A percentile compares a stretch with the other conserved stretches of the same genome.
phyloP scores from a whole-genome alignment of 2,329 filamentous ascomycete genomes.

The Zopfia rhizophila region DNA sequence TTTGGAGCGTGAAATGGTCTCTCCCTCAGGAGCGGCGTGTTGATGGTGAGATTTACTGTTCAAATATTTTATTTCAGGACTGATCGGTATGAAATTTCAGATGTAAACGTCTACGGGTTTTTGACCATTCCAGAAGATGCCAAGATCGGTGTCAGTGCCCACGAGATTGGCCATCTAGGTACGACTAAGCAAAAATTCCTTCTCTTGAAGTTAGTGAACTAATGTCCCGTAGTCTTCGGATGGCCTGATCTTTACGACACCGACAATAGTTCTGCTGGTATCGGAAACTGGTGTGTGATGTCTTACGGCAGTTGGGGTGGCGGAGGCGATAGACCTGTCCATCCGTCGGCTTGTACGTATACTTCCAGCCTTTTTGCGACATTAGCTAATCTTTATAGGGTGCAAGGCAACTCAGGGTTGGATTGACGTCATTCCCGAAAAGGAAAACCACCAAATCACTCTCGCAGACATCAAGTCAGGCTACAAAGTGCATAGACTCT shows the following conservation, averaged over 20 bases:
- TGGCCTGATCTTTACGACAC: conserved; percentile 41
- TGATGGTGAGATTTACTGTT: conserved; percentile 12
- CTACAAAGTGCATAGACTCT: conserved; percentile 30
- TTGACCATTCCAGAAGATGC: conserved; percentile 35
- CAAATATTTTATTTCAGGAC: conserved; percentile 1
- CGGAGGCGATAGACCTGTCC: conserved; percentile 29
- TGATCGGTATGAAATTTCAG: conserved; percentile 7
- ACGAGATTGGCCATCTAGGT: conserved; percentile 36
- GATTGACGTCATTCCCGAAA: conserved; percentile 29
- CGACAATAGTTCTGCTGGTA: conserved; percentile 29
- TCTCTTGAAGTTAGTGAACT: background rate
- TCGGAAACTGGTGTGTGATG: conserved; percentile 40
- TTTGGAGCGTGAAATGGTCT: conserved; percentile 39
- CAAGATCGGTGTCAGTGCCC: conserved; percentile 34
- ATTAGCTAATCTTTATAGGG: conserved; percentile 17
- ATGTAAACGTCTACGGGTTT: conserved; percentile 34
- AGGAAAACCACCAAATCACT: conserved; percentile 28
- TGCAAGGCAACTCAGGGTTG: conserved; percentile 35
- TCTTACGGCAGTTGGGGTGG: conserved; percentile 31
- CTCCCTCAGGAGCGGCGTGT: conserved; percentile 24
- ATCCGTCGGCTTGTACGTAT: conserved; percentile 37
- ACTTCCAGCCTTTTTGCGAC: background rate
- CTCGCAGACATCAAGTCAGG: conserved; percentile 31
- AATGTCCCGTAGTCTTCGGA: conserved; percentile 27
- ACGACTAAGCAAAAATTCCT: background rate